Base-by-base conservation (phyloP, 228 moss, liverwort and hornwort genomes). In the Sphagnum fallax region DNA sequence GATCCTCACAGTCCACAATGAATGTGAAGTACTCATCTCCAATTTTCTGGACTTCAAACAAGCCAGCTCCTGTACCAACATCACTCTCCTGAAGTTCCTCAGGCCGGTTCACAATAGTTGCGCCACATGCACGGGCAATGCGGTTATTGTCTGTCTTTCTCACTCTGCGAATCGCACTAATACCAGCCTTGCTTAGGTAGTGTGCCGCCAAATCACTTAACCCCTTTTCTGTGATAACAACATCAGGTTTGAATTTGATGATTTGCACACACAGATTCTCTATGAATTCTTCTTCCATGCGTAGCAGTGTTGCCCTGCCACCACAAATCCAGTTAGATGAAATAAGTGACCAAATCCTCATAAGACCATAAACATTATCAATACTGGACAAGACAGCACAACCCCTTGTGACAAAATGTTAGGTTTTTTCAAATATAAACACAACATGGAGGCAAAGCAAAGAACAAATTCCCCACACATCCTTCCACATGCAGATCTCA, bases 121-220 rank as follows among this genome's bases (percentile, higher is more conserved):
- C 93, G 62, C 93, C 93, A 73, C 85, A 91, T 62, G 97, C 97
- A 67, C 97, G 85, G 57, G 91, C 90, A 64, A 98, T 92, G 65
- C 97, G 87, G 58, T 98, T 98, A 72, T 98, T 98, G 71, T 98
- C 97, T 4, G 93, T 98, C 87, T 98, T 93, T 65, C 97, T 80
- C 72, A 98, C 75, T 82, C 97, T 90, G 67, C 97, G 88, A 70
- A 93, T 90, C 12, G 91, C 97, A 67, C 93, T 93, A 64, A 98
- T 87, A 62, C 91, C 91, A 49, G 93, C 93, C 75, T 93, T 98
- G 69, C 91, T 88, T 53, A 98, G 75, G 65, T 76, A 98, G 80
- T 98, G 97, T 67, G 90, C 84, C 14, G 97, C 97, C 71, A 98
- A 69, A 67, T 98, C 97, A 74, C 97, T 93, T 49, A 98, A 79